A percentile compares a stretch with the other conserved stretches of the same genome.
These are phyloP conservation scores for Bipolaris oryzae DNA, from an alignment of 2,329 filamentous ascomycete genomes.

Conservation along the genomic window DNA sequence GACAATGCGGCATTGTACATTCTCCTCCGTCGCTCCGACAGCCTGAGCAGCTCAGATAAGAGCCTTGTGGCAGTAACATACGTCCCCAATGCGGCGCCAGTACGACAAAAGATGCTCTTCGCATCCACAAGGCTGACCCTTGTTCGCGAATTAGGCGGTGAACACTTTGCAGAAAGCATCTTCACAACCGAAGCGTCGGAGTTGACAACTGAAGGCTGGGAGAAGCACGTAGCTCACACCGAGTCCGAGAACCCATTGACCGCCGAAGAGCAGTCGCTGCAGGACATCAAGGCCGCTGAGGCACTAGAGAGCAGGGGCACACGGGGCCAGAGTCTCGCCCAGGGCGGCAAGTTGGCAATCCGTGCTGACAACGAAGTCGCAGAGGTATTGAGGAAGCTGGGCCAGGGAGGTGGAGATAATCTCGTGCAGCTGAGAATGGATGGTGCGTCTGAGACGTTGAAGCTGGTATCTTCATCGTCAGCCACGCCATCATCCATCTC, in stretches of 20 bases:
- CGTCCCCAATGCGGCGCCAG: constrained; percentile 77
- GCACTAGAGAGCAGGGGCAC: constrained; percentile 75
- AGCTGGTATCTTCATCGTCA: constrained; percentile 63
- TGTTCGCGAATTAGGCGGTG: constrained; percentile 75
- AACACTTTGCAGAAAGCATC: constrained; percentile 77
- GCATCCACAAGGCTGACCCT: constrained; percentile 77
- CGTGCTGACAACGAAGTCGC: constrained; percentile 67
- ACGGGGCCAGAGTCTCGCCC: constrained; percentile 53
- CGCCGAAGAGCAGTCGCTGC: constrained; percentile 74
- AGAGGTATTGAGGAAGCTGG: constrained; percentile 66
- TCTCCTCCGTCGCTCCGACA: constrained; percentile 71
- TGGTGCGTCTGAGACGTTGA: constrained; percentile 69
- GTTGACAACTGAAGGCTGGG: constrained; percentile 71
- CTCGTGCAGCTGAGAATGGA: constrained; percentile 78
- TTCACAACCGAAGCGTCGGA: constrained; percentile 74
- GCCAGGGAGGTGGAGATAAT: constrained; percentile 52
- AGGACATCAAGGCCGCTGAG: constrained; percentile 76
- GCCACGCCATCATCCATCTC: constrained; percentile 65
- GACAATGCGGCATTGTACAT: constrained; percentile 73
- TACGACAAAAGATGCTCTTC: constrained; percentile 87
- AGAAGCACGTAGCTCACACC: constrained; percentile 72
- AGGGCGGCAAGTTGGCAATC: constrained; percentile 53
- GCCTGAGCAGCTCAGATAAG: constrained; percentile 47
- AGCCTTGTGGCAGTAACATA: constrained; percentile 73
- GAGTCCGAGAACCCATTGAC: constrained; percentile 71